phyloP scores from a whole-genome alignment of 805 yeast species.

The Yamadazyma olivae region DNA sequence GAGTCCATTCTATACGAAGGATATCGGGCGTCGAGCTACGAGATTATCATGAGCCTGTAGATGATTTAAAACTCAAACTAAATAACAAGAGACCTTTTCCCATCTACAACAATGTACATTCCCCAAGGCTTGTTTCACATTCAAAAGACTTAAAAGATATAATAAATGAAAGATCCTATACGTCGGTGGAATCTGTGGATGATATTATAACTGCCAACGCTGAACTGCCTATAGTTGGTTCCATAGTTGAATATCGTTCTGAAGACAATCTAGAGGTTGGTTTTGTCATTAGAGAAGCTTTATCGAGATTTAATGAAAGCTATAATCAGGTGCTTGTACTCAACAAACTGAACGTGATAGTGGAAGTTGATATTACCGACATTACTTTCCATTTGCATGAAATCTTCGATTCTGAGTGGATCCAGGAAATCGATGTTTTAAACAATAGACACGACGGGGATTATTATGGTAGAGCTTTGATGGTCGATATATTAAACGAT shows the following conservation, averaged over 20 bases:
- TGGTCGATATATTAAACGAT: slow-evolving; percentile 20
- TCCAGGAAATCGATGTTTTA: slow-evolving; percentile 14
- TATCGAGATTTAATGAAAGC: slow-evolving; percentile 30
- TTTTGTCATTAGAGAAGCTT: slow-evolving; percentile 29
- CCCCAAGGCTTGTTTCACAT: too few species aligned
- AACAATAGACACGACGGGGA: slow-evolving; percentile 21
- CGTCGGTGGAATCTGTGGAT: slow-evolving; percentile 9
- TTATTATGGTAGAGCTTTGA: slow-evolving; percentile 14
- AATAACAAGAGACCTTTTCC: too few species aligned
- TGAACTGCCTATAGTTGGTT: slow-evolving; percentile 27
- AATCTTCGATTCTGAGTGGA: slow-evolving; percentile 21
- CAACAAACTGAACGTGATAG: slow-evolving; percentile 28
- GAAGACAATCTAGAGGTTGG: slow-evolving; percentile 25
- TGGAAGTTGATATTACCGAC: slow-evolving; percentile 22
- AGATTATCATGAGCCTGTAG: too few species aligned
- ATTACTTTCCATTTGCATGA: slow-evolving; percentile 28
- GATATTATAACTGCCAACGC: slow-evolving; percentile 15
- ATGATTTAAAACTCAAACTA: too few species aligned
- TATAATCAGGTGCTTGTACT: slow-evolving; percentile 31
- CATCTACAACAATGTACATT: too few species aligned
- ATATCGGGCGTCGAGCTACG: too few species aligned
- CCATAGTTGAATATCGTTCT: slow-evolving; percentile 33
- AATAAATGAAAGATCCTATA: slow-evolving; percentile 7
- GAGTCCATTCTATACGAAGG: too few species aligned
- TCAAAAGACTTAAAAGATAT: slow-evolving; percentile 4